phyloP scores from a whole-genome alignment of 139 green algal genomes.

The Protoeuglena noctilucae region DNA sequence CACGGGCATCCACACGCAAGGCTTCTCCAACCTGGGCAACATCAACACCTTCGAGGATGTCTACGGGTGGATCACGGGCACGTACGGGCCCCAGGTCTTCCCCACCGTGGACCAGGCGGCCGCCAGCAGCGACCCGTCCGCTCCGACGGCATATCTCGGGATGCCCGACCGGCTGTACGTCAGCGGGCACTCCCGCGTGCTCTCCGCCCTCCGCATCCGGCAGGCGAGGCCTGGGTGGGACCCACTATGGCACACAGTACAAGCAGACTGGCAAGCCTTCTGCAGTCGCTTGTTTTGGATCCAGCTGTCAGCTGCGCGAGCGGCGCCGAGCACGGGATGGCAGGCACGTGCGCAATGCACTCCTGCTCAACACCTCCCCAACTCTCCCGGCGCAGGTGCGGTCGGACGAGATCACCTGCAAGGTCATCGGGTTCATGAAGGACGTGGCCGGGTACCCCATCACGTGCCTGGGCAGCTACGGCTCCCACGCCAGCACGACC shows the following conservation, averaged over 20 bases:
- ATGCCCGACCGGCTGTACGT: background rate
- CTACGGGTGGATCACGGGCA: background rate
- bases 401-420: background rate
- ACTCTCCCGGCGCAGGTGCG: too few relatives aligned
- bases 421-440: background rate
- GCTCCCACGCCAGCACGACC: conserved; percentile 2
- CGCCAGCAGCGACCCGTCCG: too few relatives aligned
- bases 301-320: background rate
- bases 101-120: too few relatives aligned
- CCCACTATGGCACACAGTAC: background rate
- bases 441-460: conserved; percentile 3
- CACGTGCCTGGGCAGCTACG: background rate
- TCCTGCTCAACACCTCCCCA: too few relatives aligned
- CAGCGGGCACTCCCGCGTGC: background rate
- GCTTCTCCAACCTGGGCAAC: too few relatives aligned
- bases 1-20: too few relatives aligned
- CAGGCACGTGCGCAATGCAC: too few relatives aligned
- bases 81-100: background rate
- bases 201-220: conserved; percentile 2
- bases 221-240: background rate
- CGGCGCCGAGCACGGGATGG: background rate
- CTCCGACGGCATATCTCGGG: too few relatives aligned
- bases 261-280: background rate
- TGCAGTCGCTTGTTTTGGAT: background rate
- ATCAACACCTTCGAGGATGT: too few relatives aligned